Base-by-base conservation (phyloP, 495 filamentous ascomycete genomes). In the Cercophora samala region DNA sequence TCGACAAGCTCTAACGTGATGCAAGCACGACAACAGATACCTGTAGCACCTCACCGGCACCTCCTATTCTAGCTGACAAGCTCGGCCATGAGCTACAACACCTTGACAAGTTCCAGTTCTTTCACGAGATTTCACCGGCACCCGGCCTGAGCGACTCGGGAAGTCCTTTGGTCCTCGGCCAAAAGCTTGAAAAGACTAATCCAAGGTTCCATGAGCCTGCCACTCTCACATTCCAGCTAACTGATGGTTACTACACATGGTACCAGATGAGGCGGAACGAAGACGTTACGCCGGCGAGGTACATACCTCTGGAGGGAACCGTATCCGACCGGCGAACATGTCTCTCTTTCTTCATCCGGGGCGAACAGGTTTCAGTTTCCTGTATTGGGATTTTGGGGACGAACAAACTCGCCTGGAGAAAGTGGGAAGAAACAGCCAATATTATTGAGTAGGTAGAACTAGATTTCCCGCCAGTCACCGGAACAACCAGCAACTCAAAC, bases 151-250 rank as follows among this genome's bases (percentile, higher is more conserved):
- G n/a, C 37, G 8, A 25, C 1, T 42, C n/a, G 46, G 65, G 42
- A 66, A 60, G 15, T 46, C 51, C 23, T 13, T 60, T 64, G 62
- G 62, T 64, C 58, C 68, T 67, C 58, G 60, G 62, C 26, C 65
- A 62, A 64, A 68, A 63, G 62, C 68, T 68, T 65, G 68, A 64
- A 68, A 11, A 11, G 4, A 26, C n/a, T 55, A 11, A 26, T 18
- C 13, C 29, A 22, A 60, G 4, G 58, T 60, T 25, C 37, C 37
- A 46, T 46, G 13, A 46, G 15, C 37, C 37, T 46, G 37, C 9
- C 37, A 11, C 15, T 9, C 37, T 46, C 37, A 46, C 13, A 17
- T 17, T 18, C 13, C 37, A 46, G 37, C 29, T 32, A 46, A 9
- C 37, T 46, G 9, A 46, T 46, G 5, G 37, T 46, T 46, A 46